These are phyloP conservation scores for Aspergillus wentii DNA, from an alignment of 495 filamentous ascomycete genomes.

Conservation along the genomic window DNA sequence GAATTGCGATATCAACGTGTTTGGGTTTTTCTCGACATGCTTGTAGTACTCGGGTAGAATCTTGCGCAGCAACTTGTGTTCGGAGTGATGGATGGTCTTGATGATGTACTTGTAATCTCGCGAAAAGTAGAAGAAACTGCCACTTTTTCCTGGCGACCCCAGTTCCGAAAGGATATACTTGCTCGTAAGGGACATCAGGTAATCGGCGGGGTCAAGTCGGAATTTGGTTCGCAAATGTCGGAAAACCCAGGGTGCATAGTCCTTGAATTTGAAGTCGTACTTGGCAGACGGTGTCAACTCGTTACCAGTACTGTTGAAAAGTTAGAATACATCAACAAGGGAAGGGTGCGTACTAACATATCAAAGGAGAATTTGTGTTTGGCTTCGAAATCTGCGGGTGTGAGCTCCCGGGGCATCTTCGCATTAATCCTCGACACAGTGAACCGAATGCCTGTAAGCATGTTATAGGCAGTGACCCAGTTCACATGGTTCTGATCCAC, in stretches of 20 bases:
- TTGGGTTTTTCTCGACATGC: constrained; percentile 88
- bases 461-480: constrained; percentile 98
- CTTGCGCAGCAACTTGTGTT: constrained; percentile 92
- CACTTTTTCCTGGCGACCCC: constrained; percentile 95
- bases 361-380: constrained; percentile 98
- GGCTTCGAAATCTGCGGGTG: constrained; percentile 83
- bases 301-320: constrained; percentile 70
- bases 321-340: background rate
- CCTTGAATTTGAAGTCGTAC: constrained; percentile 99
- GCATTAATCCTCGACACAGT: constrained; percentile 95
- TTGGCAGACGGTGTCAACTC: constrained; percentile 97
- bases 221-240: constrained; percentile 87
- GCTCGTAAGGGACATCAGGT: constrained; percentile 95
- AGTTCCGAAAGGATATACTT: constrained; percentile 98
- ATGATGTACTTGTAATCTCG: constrained; percentile 99
- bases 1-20: constrained; percentile 95
- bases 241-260: constrained; percentile 99
- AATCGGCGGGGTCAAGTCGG: constrained; percentile 90
- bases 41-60: constrained; percentile 91
- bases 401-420: constrained; percentile 86
- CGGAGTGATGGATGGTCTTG: constrained; percentile 96
- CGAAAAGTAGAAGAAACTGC: constrained; percentile 99
- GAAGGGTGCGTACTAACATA: constrained; percentile 57
- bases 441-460: constrained; percentile 98
- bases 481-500: constrained; percentile 97